These are phyloP conservation scores for Quercus alba DNA, from an alignment of 306 rosid genomes.

Conservation along the genomic window DNA sequence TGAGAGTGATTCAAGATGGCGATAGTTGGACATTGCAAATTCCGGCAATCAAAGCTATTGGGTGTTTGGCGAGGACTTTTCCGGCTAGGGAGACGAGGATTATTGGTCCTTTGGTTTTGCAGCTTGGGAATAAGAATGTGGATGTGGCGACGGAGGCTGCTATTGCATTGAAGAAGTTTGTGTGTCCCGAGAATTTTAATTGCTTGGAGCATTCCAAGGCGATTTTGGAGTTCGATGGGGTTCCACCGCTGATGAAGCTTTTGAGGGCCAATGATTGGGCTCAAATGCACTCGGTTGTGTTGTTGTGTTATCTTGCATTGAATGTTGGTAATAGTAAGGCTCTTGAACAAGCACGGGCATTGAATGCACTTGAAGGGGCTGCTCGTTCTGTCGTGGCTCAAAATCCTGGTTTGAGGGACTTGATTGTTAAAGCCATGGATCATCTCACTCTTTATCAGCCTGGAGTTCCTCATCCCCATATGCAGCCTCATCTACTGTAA, in stretches of 20 bases:
- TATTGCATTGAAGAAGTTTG: slow-evolving; percentile 67
- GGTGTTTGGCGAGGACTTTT: slow-evolving; percentile 75
- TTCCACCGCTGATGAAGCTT: slow-evolving; percentile 59
- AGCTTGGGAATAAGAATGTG: slow-evolving; percentile 51
- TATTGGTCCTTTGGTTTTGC: slow-evolving; percentile 67
- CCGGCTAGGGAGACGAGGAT: slow-evolving; percentile 67
- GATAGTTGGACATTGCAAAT: slow-evolving; percentile 34
- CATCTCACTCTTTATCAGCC: slow-evolving; percentile 83
- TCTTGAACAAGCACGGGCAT: slow-evolving; percentile 69
- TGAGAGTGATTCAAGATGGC: slow-evolving; percentile 55
- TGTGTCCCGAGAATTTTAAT: slow-evolving; percentile 63
- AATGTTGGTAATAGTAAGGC: slow-evolving; percentile 74
- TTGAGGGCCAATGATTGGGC: slow-evolving; percentile 39
- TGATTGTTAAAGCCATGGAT: slow-evolving; percentile 55
- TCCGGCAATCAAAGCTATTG: slow-evolving; percentile 74
- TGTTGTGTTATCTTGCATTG: slow-evolving; percentile 72
- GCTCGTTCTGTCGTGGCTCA: slow-evolving; percentile 63
- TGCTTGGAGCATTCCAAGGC: slow-evolving; percentile 65
- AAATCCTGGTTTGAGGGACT: slow-evolving; percentile 57
- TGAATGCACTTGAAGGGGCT: slow-evolving; percentile 60
- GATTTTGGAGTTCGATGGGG: slow-evolving; percentile 66
- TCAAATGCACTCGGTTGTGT: slow-evolving; percentile 39
- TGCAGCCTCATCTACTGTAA: slow-evolving; percentile 45
- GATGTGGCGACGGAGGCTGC: slow-evolving; percentile 69
- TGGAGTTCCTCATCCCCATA: slow-evolving; percentile 64